phyloP scores from a whole-genome alignment of 495 filamentous ascomycete genomes.

The Aspergillus baeticus region DNA sequence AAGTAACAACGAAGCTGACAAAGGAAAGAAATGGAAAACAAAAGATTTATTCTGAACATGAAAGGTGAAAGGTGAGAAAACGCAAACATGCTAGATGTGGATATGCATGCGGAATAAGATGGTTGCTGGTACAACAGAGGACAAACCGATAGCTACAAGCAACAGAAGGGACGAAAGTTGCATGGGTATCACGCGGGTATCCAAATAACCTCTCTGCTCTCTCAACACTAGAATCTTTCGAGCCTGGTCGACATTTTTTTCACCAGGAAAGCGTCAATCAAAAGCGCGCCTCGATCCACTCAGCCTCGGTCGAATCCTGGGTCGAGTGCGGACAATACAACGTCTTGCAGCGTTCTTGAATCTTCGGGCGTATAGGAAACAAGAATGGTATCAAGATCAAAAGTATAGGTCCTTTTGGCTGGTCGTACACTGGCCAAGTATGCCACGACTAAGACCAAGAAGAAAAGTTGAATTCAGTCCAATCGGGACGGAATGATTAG shows the following conservation, averaged over 20 bases:
- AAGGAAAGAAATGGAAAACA: slow-evolving; percentile 22
- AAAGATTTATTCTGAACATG: slow-evolving; percentile 33
- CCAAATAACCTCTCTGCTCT: slow-evolving; percentile 44
- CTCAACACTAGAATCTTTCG: slow-evolving; percentile 26
- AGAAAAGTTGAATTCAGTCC: slow-evolving; percentile 3
- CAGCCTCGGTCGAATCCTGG: slow-evolving; percentile 14
- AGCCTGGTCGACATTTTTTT: slow-evolving; percentile 25
- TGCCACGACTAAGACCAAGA: slow-evolving; percentile 6
- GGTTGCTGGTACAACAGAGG: slow-evolving; percentile 27
- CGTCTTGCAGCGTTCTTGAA: slow-evolving; percentile 15
- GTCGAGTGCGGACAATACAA: slow-evolving; percentile 5
- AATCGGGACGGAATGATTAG: neutral
- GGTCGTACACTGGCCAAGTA: slow-evolving; percentile 7
- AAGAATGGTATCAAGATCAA: slow-evolving; percentile 11
- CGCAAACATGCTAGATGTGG: slow-evolving; percentile 35
- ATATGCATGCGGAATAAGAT: slow-evolving; percentile 23
- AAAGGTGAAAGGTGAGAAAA: slow-evolving; percentile 16
- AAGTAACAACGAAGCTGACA: slow-evolving; percentile 27
- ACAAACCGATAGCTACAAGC: slow-evolving; percentile 39
- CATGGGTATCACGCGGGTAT: slow-evolving; percentile 46
- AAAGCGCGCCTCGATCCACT: slow-evolving; percentile 14
- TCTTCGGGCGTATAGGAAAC: slow-evolving; percentile 9
- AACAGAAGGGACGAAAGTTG: slow-evolving; percentile 42
- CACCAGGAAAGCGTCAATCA: slow-evolving; percentile 19
- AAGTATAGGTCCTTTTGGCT: slow-evolving; percentile 14